Evolutionary conservation across 2,329 filamentous ascomycete species (phyloP).

Genomic region (Pezicula radicicola): DNA sequence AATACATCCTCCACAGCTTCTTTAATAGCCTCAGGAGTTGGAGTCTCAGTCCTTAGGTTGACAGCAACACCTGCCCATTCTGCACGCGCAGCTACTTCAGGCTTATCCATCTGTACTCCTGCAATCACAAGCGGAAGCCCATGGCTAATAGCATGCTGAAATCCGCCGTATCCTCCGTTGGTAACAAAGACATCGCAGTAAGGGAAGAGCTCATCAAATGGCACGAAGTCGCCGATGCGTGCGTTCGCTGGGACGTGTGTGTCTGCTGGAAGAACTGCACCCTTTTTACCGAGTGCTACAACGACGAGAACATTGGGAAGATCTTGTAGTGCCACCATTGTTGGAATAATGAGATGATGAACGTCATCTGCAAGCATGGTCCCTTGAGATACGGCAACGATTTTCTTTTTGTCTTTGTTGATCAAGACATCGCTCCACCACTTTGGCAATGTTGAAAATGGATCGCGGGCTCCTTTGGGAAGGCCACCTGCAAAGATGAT

Average conservation of each 20-base stretch:
- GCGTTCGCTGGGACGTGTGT: slow-evolving; percentile 24
- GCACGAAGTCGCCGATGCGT: slow-evolving; percentile 30
- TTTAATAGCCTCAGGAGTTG: slow-evolving; percentile 2
- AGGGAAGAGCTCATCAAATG: slow-evolving; percentile 31
- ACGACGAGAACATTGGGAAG: too few relatives aligned
- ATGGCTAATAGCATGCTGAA: slow-evolving; percentile 26
- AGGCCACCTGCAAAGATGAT: too few relatives aligned
- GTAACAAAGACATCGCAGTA: slow-evolving; percentile 31
- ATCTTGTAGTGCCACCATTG: too few relatives aligned
- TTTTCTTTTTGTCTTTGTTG: too few relatives aligned
- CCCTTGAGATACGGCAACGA: too few relatives aligned
- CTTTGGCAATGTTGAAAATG: too few relatives aligned
- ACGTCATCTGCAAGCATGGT: too few relatives aligned
- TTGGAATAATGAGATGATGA: too few relatives aligned
- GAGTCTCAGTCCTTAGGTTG: slow-evolving; percentile 21
- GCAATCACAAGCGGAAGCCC: neutral
- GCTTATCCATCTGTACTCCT: slow-evolving; percentile 33
- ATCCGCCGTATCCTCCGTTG: slow-evolving; percentile 32
- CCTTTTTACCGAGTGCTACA: too few relatives aligned
- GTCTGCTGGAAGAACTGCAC: too few relatives aligned
- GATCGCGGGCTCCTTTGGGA: too few relatives aligned
- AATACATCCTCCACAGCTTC: slow-evolving; percentile 9
- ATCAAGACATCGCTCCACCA: too few relatives aligned
- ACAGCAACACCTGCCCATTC: slow-evolving; percentile 29
- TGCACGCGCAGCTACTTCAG: slow-evolving; percentile 24